Base-by-base conservation (phyloP, 164 flowering plant species). In the Sextonia rubra region DNA sequence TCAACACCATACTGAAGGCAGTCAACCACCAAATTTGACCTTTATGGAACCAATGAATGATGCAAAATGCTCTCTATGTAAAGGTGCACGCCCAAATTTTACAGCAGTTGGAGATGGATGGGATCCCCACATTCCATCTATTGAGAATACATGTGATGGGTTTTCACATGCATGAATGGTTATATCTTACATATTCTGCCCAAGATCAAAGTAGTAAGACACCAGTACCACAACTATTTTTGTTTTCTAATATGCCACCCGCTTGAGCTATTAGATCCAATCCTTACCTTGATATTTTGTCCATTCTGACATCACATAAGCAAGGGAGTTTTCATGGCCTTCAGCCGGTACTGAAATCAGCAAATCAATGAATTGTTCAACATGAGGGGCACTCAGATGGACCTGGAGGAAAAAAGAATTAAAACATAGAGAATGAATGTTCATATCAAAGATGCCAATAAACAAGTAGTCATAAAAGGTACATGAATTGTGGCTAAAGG, bases 281-380 rank as follows among this genome's bases (percentile, higher is more conserved):
- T 48, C 23, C 83, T 77, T 69, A 86, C 99, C 97, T 85, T 95
- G 99, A 76, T 82, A 93, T 78, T 83, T 87, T 15, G 89, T 82
- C 99, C 99, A 95, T 83, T 91, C 98, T 55, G 86, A 86, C 98
- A 93, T 93, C n/a, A 91, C 80, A 80, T 89, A 95, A 61, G 76
- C 75, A 74, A 93, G 87, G 55, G 97, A 77, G 74, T 88, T 90
- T 9, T 72, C 82, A 81, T 89, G 69, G 71, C 91, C 91, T 74
- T 87, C 83, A 58, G 84, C 89, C 23, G 97, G 93, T 64, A 91
- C 70, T 12, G 83, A 73, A 56, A 84, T 77, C 80, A 95, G 76
- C 84, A 95, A 77, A 72, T 95, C 89, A 70, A 95, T 85, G 79
- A 95, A 89, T 49, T 91, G 89, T 68, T 78, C 90, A 60, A 91